Conservation (phyloP, 768 basidiomycete species). For the Termitomyces sp. region DNA sequence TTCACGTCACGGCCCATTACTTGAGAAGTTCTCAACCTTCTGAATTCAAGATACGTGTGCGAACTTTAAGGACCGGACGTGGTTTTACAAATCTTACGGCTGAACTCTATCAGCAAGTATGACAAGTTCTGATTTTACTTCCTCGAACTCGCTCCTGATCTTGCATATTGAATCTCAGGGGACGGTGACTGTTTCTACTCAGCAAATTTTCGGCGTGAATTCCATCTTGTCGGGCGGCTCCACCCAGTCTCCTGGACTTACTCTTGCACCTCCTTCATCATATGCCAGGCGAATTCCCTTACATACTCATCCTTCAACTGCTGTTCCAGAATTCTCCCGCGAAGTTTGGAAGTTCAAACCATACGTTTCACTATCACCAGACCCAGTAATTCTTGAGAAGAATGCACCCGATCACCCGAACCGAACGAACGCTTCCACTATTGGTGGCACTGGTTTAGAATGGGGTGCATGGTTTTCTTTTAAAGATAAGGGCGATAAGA, state of each 20-base stretch:
- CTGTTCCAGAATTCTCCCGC: conserved; percentile 16
- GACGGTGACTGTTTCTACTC: conserved; percentile 40
- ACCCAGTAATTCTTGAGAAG: conserved; percentile 32
- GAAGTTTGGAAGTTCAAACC: conserved; percentile 29
- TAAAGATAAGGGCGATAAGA: conserved; percentile 31
- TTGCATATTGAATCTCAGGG: conserved; percentile 26
- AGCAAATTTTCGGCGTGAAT: conserved; percentile 53
- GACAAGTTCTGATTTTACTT: not conserved
- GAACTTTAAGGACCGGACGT: conserved; percentile 41
- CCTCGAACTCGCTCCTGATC: not conserved
- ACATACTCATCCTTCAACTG: conserved; percentile 44
- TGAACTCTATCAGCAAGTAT: conserved; percentile 54
- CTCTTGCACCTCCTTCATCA: conserved; percentile 46
- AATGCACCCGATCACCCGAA: conserved; percentile 32
- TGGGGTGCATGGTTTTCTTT: conserved; percentile 60
- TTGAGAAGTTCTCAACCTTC: conserved; percentile 37
- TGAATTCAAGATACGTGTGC: conserved; percentile 44
- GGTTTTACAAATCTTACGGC: conserved; percentile 54
- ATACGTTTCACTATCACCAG: conserved; percentile 33
- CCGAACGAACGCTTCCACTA: conserved; percentile 32
- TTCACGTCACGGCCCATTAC: conserved; percentile 60
- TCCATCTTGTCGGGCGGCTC: conserved; percentile 21
- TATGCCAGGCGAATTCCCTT: conserved; percentile 62
- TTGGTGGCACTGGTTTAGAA: conserved; percentile 50
- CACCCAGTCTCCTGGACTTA: conserved; percentile 19